These are phyloP conservation scores for Oryza longistaminata DNA, from an alignment of 176 grass and related monocot genomes.

Conservation along the genomic window DNA sequence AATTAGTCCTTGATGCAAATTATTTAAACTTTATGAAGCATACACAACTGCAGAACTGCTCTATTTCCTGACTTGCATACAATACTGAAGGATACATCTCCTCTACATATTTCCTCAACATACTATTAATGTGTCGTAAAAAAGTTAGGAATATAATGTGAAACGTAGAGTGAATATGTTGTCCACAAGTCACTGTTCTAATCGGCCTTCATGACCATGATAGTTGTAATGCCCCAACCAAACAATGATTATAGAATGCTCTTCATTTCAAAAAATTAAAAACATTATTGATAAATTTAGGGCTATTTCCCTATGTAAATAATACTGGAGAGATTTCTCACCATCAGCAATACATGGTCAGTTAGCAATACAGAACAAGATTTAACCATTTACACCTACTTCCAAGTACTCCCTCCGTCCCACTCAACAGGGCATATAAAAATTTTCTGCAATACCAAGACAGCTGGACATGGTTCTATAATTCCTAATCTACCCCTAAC, in stretches of 20 bases:
- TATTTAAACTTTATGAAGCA: background rate
- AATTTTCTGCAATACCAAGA: no score
- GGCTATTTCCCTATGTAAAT: no score
- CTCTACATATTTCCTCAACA: background rate
- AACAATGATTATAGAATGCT: no score
- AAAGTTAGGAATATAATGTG: background rate
- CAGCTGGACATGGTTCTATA: no score
- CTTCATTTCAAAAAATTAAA: background rate
- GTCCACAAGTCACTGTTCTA: no score
- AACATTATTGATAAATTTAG: background rate
- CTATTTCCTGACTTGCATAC: background rate
- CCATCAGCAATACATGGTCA: background rate
- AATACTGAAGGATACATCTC: background rate
- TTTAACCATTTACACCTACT: background rate
- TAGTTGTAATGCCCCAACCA: no score
- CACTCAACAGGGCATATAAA: no score
- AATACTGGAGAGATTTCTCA: no score
- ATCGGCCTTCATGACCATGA: no score
- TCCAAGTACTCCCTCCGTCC: background rate
- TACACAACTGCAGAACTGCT: background rate
- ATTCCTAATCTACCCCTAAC: no score
- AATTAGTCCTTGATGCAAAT: background rate
- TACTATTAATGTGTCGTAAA: background rate
- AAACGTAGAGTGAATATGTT: background rate
- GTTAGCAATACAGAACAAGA: background rate